phyloP scores from a whole-genome alignment of 169 alveolate species.

The Cryptosporidium muris region DNA sequence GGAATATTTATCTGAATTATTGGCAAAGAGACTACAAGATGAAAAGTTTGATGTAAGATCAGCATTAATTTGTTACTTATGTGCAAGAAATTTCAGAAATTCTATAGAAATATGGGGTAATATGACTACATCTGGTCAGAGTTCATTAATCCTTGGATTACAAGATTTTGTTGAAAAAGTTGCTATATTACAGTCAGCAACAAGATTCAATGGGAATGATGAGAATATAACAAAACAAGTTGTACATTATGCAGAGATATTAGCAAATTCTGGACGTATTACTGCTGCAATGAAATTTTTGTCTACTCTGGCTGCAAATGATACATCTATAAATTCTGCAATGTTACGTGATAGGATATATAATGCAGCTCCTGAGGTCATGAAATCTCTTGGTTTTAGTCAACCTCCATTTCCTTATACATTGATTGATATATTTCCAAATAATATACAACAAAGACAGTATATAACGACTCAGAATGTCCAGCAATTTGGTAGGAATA shows the following conservation, averaged over 20 bases:
- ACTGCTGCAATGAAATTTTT: slow-evolving; percentile 78
- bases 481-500: slow-evolving; percentile 12
- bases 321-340: slow-evolving; percentile 71
- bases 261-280: slow-evolving; percentile 78
- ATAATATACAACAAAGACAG: slow-evolving; percentile 19
- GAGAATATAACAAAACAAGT: slow-evolving; percentile 74
- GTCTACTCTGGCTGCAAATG: slow-evolving; percentile 73
- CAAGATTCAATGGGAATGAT: slow-evolving; percentile 73
- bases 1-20: slow-evolving; percentile 55
- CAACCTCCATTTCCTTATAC: slow-evolving; percentile 75
- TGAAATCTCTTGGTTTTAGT: slow-evolving; percentile 50
- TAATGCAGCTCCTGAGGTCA: slow-evolving; percentile 76
- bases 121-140: slow-evolving; percentile 76
- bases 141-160: slow-evolving; percentile 72
- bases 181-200: slow-evolving; percentile 75
- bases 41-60: slow-evolving; percentile 76
- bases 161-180: slow-evolving; percentile 78
- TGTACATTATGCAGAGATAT: slow-evolving; percentile 77
- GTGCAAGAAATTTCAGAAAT: slow-evolving; percentile 80
- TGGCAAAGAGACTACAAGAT: slow-evolving; percentile 69
- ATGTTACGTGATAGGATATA: slow-evolving; percentile 76
- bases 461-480: neutral
- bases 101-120: slow-evolving; percentile 81
- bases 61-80: slow-evolving; percentile 81
- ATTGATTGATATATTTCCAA: slow-evolving; percentile 70